These are phyloP conservation scores for Podospora appendiculata DNA, from an alignment of 495 filamentous ascomycete genomes.

Conservation along the genomic window DNA sequence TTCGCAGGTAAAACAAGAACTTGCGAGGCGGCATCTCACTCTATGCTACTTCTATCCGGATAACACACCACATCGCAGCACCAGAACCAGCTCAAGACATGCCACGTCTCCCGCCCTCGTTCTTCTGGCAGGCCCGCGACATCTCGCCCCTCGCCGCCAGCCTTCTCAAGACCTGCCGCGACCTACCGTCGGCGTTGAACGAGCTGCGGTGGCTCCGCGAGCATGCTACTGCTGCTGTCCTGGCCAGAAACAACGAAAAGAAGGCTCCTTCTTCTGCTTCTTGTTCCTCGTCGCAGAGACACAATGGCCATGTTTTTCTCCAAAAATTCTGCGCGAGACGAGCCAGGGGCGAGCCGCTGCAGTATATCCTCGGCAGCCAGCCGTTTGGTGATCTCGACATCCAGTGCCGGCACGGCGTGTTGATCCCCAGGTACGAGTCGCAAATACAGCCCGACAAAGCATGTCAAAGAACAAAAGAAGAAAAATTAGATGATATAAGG, in stretches of 20 bases:
- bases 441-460: no score
- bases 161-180: slow-evolving; percentile 64
- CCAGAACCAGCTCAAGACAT: slow-evolving; percentile 33
- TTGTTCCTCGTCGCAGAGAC: no score
- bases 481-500: no score
- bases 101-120: slow-evolving; percentile 62
- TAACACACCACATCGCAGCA: no score
- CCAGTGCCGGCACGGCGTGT: slow-evolving; percentile 61
- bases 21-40: no score
- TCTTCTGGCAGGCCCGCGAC: slow-evolving; percentile 49
- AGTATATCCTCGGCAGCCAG: slow-evolving; percentile 84
- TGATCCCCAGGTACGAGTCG: slow-evolving; percentile 74
- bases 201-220: slow-evolving; percentile 86
- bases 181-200: slow-evolving; percentile 56
- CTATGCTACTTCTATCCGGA: no score
- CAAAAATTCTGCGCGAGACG: slow-evolving; percentile 48
- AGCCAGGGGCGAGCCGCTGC: slow-evolving; percentile 63
- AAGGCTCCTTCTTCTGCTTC: background rate
- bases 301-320: slow-evolving; percentile 18
- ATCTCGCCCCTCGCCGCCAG: slow-evolving; percentile 53
- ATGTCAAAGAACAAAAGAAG: background rate
- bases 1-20: no score
- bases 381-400: slow-evolving; percentile 82
- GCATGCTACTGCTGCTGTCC: slow-evolving; percentile 27
- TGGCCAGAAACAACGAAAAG: background rate